Percentiles rank a stretch among this genome's conserved stretches.
Conservation (phyloP, 2,329 filamentous ascomycete species). For the Scedosporium apiospermum region DNA sequence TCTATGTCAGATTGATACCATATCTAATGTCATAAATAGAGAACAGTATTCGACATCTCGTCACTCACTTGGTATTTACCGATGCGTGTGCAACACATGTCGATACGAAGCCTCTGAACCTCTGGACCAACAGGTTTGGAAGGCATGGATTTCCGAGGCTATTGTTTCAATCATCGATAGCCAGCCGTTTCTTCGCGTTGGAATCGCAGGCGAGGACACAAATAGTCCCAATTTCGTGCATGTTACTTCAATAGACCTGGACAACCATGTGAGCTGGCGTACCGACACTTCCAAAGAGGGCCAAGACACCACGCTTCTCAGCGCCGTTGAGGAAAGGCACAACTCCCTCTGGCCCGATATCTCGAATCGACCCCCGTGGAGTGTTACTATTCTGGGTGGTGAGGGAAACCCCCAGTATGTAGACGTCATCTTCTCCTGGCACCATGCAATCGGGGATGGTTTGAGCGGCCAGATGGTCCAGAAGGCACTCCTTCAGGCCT, state of each 20-base stretch:
- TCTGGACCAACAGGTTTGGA: not conserved
- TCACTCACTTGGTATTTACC: constrained; percentile 36
- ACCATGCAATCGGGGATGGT: constrained; percentile 46
- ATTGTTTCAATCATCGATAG: constrained; percentile 27
- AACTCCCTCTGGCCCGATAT: constrained; percentile 30
- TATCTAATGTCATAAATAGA: constrained; percentile 17
- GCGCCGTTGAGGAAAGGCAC: constrained; percentile 24
- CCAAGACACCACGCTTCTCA: constrained; percentile 21
- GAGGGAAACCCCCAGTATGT: constrained; percentile 14
- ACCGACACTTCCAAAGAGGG: constrained; percentile 13
- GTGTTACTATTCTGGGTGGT: constrained; percentile 24
- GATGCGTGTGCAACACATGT: constrained; percentile 34
- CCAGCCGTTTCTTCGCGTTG: constrained; percentile 39
- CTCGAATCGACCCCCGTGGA: constrained; percentile 35
- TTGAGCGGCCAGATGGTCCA: constrained; percentile 40
- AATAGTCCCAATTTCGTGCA: constrained; percentile 32
- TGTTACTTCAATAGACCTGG: constrained; percentile 31
- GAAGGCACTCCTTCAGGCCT: constrained; percentile 29
- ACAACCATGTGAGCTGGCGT: constrained; percentile 29
- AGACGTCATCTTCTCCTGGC: constrained; percentile 38
- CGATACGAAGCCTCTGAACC: constrained; percentile 24
- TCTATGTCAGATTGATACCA: not conserved
- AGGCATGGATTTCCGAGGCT: constrained; percentile 23
- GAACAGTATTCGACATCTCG: constrained; percentile 36
- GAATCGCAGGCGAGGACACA: constrained; percentile 35